phyloP scores from a whole-genome alignment of 176 grass and related monocot species.

The Cenchrus purpureus region DNA sequence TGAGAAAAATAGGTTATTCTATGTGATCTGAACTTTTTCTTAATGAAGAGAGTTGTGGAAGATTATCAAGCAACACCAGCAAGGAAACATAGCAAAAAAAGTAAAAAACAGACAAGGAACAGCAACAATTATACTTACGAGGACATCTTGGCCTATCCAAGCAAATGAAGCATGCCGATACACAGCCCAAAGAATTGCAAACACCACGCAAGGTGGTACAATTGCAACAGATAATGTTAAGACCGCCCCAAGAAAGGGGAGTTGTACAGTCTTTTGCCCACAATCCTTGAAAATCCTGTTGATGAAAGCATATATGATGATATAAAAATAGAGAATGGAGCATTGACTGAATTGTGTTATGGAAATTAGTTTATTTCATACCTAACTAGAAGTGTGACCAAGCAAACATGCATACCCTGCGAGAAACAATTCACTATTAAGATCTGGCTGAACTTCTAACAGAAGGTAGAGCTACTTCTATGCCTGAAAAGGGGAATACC shows the following conservation, averaged over 20 bases:
- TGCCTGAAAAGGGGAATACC: slow-evolving; percentile 55
- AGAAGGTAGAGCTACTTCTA: slow-evolving; percentile 21
- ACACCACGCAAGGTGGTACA: slow-evolving; percentile 66
- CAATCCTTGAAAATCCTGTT: slow-evolving; percentile 79
- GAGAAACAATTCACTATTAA: slow-evolving; percentile 36
- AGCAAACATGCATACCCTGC: slow-evolving; percentile 94
- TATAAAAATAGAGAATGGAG: slow-evolving; percentile 22
- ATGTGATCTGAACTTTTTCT: slow-evolving; percentile 21
- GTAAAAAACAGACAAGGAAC: slow-evolving; percentile 7
- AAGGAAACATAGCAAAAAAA: slow-evolving; percentile 1
- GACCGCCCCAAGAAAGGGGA: slow-evolving; percentile 71
- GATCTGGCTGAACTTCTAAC: slow-evolving; percentile 4
- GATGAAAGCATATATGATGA: slow-evolving; percentile 26
- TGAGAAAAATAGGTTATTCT: not conserved
- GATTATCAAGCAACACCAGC: not conserved
- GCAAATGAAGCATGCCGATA: slow-evolving; percentile 83
- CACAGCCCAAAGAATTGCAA: slow-evolving; percentile 86
- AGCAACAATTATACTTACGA: slow-evolving; percentile 57
- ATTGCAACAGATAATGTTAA: slow-evolving; percentile 65
- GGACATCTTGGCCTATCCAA: slow-evolving; percentile 97
- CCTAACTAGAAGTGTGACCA: slow-evolving; percentile 80
- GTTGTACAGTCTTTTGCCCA: slow-evolving; percentile 64
- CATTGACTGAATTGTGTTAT: slow-evolving; percentile 23
- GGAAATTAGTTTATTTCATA: slow-evolving; percentile 37
- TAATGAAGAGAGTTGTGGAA: slow-evolving; percentile 20